Percentiles rank a stretch among this genome's conserved stretches.
phyloP scores from a whole-genome alignment of 1,284 basidiomycete species.

The Moesziomyces globuligerus region DNA sequence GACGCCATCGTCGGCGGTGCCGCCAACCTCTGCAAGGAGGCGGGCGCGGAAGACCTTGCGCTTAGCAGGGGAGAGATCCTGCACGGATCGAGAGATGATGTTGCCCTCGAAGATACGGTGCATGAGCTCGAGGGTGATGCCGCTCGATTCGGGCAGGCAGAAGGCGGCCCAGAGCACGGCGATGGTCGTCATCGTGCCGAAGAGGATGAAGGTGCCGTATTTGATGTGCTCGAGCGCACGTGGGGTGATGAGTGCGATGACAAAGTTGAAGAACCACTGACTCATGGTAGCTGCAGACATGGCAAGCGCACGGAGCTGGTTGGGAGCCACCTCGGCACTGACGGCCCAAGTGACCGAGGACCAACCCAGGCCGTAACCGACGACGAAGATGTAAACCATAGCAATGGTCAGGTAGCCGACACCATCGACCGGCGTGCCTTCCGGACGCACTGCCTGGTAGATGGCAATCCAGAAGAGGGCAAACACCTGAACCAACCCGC shows the following conservation, averaged over 20 bases:
- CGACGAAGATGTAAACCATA: conserved; percentile 47
- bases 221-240: conserved; percentile 58
- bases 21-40: conserved; percentile 39
- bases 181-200: conserved; percentile 50
- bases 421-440: conserved; percentile 29
- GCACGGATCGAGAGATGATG: conserved; percentile 53
- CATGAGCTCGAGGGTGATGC: conserved; percentile 62
- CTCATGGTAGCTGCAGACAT: conserved; percentile 53
- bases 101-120: conserved; percentile 56
- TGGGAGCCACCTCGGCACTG: conserved; percentile 63
- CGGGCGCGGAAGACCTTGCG: conserved; percentile 28
- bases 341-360: conserved; percentile 52
- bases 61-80: conserved; percentile 52
- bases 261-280: conserved; percentile 62
- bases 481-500: conserved; percentile 42
- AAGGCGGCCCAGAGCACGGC: conserved; percentile 60
- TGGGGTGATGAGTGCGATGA: conserved; percentile 61
- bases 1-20: conserved; percentile 22
- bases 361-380: conserved; percentile 43
- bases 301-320: conserved; percentile 63
- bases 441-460: conserved; percentile 42
- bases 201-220: conserved; percentile 62
- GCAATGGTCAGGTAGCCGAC: conserved; percentile 42
- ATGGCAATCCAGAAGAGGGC: conserved; percentile 44
- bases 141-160: conserved; percentile 60